Percentiles rank a stretch among this genome's conserved stretches.
phyloP scores from a whole-genome alignment of 352 stramenopile species.

The Phytophthora uliginosa region DNA sequence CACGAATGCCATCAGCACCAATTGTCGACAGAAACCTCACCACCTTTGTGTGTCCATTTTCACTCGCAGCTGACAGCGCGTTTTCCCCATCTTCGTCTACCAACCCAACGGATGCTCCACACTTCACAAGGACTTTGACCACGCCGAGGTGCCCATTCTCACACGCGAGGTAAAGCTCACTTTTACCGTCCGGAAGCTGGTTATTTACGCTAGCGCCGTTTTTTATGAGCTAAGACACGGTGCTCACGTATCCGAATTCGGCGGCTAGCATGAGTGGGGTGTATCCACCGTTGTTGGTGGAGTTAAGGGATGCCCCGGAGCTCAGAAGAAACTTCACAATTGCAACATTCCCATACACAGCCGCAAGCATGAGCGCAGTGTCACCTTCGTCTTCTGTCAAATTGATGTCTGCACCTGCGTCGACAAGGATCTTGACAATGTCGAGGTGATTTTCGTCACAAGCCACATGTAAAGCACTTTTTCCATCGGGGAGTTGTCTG shows the following conservation, averaged over 20 bases:
- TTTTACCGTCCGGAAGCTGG: background rate
- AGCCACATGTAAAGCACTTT: background rate
- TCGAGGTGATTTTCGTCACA: background rate
- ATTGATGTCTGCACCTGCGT: background rate
- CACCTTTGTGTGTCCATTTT: background rate
- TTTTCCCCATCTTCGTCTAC: background rate
- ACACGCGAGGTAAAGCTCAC: background rate
- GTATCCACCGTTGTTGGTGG: background rate
- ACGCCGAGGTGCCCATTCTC: background rate
- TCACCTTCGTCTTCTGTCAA: background rate
- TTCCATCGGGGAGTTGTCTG: background rate
- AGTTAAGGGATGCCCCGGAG: background rate
- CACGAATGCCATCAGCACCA: no score
- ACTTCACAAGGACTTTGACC: background rate
- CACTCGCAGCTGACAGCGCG: background rate
- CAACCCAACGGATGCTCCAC: background rate
- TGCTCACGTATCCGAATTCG: background rate
- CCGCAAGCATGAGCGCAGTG: background rate
- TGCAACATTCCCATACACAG: background rate
- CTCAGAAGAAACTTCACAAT: background rate
- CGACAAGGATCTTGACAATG: background rate
- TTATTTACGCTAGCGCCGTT: background rate
- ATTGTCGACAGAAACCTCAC: background rate
- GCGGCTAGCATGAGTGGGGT: conserved; percentile 1
- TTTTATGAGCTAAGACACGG: background rate